Conservation (phyloP, 2,329 filamentous ascomycete genomes). For the Colletotrichum kahawae region DNA sequence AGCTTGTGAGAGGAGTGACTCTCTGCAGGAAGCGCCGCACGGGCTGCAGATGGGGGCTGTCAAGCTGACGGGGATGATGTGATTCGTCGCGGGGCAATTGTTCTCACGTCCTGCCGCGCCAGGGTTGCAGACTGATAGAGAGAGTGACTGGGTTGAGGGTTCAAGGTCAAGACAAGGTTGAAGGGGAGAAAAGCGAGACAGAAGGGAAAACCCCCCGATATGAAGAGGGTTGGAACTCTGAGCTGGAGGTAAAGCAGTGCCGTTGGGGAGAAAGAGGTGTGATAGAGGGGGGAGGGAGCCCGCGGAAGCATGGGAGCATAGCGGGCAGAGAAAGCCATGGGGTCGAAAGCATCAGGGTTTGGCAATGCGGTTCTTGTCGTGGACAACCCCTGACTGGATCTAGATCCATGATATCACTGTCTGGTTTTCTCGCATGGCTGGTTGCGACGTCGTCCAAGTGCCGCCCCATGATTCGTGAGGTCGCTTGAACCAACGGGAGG, state of each 20-base stretch:
- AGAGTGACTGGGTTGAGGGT: not conserved
- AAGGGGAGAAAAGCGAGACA: not conserved
- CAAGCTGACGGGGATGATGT: not conserved
- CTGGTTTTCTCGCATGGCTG: not conserved
- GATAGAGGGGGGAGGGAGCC: not conserved
- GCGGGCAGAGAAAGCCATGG: not conserved
- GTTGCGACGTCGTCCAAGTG: slow-evolving; percentile 12
- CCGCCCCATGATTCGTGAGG: slow-evolving; percentile 10
- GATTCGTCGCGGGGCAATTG: not conserved
- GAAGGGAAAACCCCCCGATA: not conserved
- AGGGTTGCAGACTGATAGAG: slow-evolving; percentile 12
- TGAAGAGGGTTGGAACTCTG: not conserved
- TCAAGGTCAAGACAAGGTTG: not conserved
- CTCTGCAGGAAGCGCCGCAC: slow-evolving; percentile 7
- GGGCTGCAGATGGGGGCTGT: slow-evolving; percentile 6
- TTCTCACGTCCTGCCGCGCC: not conserved
- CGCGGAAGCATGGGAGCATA: not conserved
- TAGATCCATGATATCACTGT: slow-evolving; percentile 10
- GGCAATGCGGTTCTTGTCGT: not conserved
- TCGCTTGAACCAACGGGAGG: not conserved
- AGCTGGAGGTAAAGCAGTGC: not conserved
- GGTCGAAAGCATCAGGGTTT: not conserved
- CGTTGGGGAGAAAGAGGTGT: not conserved
- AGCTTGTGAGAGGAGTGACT: not conserved
- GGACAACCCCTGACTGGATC: not conserved